These are phyloP conservation scores for Cytospora leucostoma DNA, from an alignment of 2,329 filamentous ascomycete species.

Conservation along the genomic window DNA sequence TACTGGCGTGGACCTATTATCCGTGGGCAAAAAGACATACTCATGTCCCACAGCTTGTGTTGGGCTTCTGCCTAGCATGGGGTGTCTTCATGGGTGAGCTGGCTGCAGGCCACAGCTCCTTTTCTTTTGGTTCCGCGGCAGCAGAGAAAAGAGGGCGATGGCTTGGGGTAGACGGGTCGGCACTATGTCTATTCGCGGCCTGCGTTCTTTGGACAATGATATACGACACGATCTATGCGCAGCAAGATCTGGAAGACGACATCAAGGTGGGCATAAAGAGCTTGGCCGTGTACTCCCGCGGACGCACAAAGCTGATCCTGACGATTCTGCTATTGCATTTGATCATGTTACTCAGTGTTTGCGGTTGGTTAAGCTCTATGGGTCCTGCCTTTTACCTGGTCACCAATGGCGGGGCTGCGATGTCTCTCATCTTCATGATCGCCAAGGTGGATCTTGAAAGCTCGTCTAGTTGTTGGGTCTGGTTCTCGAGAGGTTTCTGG, in stretches of 20 bases:
- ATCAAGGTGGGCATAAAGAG: constrained; percentile 38
- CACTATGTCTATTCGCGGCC: neutral
- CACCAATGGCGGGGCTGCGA: neutral
- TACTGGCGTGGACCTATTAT: constrained; percentile 36
- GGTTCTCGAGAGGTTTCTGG: constrained; percentile 39
- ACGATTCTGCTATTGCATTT: constrained; percentile 31
- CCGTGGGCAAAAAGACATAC: constrained; percentile 41
- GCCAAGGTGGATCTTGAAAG: constrained; percentile 34
- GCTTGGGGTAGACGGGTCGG: neutral
- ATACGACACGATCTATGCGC: constrained; percentile 42
- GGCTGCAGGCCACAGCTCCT: constrained; percentile 26
- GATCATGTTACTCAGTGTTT: constrained; percentile 6
- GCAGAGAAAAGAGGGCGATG: neutral
- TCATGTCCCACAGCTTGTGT: constrained; percentile 39
- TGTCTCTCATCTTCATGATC: neutral
- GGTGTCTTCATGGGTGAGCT: constrained; percentile 37
- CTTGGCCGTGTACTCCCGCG: constrained; percentile 36
- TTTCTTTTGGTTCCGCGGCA: neutral
- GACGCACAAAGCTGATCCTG: constrained; percentile 31
- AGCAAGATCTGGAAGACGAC: constrained; percentile 40
- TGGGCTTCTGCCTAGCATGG: constrained; percentile 38
- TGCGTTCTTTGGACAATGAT: constrained; percentile 37
- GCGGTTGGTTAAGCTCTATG: neutral
- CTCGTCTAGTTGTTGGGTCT: constrained; percentile 37
- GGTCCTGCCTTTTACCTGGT: neutral